Percentiles rank a stretch among this genome's conserved stretches.
phyloP scores from a whole-genome alignment of 805 yeast genomes.

The Wickerhamomyces queroliae region DNA sequence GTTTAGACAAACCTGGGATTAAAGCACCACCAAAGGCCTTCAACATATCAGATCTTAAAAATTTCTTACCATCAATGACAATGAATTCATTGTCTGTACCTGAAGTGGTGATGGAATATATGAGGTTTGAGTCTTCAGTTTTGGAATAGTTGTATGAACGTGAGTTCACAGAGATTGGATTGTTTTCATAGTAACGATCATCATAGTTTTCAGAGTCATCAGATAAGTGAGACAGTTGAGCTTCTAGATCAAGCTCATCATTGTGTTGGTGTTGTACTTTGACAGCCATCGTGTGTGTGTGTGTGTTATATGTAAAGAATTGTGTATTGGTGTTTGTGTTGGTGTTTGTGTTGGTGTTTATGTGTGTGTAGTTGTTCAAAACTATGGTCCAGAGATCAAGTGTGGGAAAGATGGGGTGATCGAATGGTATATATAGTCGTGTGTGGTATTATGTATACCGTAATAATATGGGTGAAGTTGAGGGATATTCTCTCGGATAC shows the following conservation, averaged over 20 bases:
- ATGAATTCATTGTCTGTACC: constrained; percentile 20
- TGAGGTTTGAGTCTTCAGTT: background rate
- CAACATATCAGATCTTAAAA: constrained; percentile 40
- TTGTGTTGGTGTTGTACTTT: constrained; percentile 1
- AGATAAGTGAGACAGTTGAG: constrained; percentile 11
- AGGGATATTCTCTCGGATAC: too few species aligned
- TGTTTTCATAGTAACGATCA: constrained; percentile 4
- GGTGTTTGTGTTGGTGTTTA: background rate
- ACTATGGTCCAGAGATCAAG: too few species aligned
- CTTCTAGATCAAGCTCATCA: constrained; percentile 10
- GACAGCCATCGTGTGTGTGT: background rate
- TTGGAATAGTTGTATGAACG: background rate
- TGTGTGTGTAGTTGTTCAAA: background rate
- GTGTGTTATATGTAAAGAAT: background rate
- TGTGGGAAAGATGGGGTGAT: too few species aligned
- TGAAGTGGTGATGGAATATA: constrained; percentile 19
- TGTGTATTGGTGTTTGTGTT: background rate
- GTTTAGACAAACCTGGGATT: constrained; percentile 47
- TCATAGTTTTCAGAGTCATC: constrained; percentile 7
- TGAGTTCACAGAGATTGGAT: background rate
- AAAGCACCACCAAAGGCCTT: constrained; percentile 70
- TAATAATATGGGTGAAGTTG: too few species aligned
- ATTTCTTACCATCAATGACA: constrained; percentile 21
- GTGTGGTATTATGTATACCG: too few species aligned
- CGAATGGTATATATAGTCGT: too few species aligned